These are phyloP conservation scores for Pneumocystis murina DNA, from an alignment of 1,139 yeast genomes.

Conservation along the genomic window DNA sequence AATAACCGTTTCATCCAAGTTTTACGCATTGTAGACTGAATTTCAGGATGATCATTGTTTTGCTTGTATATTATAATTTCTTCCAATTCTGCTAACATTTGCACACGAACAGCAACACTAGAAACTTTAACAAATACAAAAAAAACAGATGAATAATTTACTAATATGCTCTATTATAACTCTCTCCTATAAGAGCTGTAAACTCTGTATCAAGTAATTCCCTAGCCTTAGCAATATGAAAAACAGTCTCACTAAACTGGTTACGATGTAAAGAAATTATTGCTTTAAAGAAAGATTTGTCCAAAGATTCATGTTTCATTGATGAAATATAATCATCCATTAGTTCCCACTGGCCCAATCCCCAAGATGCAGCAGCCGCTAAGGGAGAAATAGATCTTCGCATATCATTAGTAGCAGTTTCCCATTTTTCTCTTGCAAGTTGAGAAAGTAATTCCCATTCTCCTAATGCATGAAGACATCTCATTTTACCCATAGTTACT, in stretches of 20 bases:
- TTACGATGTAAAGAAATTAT: constrained; percentile 73
- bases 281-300: constrained; percentile 86
- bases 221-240: constrained; percentile 68
- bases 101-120: constrained; percentile 89
- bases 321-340: constrained; percentile 84
- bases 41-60: constrained; percentile 60
- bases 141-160: background rate
- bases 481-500: constrained; percentile 91
- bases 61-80: constrained; percentile 83
- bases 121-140: background rate
- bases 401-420: constrained; percentile 51
- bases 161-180: constrained; percentile 80
- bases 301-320: constrained; percentile 86
- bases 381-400: constrained; percentile 85
- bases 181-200: constrained; percentile 86
- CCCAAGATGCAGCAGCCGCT: constrained; percentile 99
- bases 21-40: constrained; percentile 65
- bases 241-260: constrained; percentile 67
- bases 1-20: constrained; percentile 74
- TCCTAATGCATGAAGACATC: constrained; percentile 92
- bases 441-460: constrained; percentile 92
- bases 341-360: constrained; percentile 92
- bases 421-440: constrained; percentile 79
- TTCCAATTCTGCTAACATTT: constrained; percentile 91
- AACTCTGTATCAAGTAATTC: constrained; percentile 84